A percentile compares a stretch with the other conserved stretches of the same genome.
Evolutionary conservation across 306 rosid species (phyloP).

Genomic region (Oxytropis ochrocephala): DNA sequence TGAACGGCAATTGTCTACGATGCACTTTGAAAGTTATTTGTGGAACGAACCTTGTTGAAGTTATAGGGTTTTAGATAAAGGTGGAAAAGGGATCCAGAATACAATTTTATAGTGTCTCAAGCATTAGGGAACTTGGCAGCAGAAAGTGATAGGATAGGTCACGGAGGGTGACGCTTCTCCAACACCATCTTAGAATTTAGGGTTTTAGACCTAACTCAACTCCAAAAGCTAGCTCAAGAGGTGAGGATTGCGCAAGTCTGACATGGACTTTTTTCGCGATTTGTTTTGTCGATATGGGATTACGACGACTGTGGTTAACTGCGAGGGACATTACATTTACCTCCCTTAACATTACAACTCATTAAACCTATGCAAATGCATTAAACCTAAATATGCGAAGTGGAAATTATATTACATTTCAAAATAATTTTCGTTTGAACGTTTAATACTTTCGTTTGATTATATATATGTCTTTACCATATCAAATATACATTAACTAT

Average conservation of each 20-base stretch:
- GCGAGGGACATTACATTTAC: background rate
- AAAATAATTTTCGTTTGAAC: background rate
- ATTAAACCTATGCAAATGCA: background rate
- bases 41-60: background rate
- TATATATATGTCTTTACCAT: background rate
- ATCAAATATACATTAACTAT: background rate
- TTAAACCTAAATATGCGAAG: background rate
- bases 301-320: background rate
- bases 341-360: background rate
- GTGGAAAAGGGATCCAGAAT: too few species aligned
- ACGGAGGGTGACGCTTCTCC: too few species aligned
- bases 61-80: background rate
- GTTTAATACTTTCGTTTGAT: background rate
- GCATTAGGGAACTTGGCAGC: too few species aligned
- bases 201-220: too few species aligned
- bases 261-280: background rate
- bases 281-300: background rate
- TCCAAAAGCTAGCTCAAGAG: too few species aligned
- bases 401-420: background rate
- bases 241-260: background rate
- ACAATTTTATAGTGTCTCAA: too few species aligned
- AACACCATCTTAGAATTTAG: too few species aligned
- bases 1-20: background rate
- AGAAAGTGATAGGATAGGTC: too few species aligned
- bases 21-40: background rate